Evolutionary conservation across 495 filamentous ascomycete species (phyloP).

Genomic region (Cercophora scortea): DNA sequence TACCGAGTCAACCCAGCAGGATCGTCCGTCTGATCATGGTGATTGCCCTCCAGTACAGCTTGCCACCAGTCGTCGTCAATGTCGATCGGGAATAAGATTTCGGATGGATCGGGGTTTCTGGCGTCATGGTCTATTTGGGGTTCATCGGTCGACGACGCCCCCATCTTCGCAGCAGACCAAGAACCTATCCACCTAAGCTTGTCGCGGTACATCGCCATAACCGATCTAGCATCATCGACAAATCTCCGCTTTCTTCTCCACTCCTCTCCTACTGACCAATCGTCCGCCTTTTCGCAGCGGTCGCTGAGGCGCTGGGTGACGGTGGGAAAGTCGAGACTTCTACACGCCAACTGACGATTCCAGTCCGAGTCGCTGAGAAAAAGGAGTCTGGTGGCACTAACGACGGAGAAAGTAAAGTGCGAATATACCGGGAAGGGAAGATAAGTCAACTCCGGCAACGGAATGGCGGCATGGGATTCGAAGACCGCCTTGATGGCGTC

Average conservation of each 20-base stretch:
- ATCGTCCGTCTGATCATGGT: conserved; percentile 1
- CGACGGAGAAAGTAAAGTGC: conserved; percentile 12
- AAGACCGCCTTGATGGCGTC: conserved; percentile 8
- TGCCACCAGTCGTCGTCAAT: conserved; percentile 10
- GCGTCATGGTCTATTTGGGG: neutral
- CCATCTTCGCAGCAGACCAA: conserved; percentile 13
- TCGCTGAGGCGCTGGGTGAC: conserved; percentile 5
- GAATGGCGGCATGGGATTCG: conserved; percentile 5
- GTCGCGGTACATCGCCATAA: conserved; percentile 4
- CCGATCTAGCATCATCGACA: conserved; percentile 2
- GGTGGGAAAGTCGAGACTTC: conserved; percentile 8
- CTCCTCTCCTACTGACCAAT: conserved; percentile 5
- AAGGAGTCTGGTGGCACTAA: conserved; percentile 11
- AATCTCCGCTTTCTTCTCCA: conserved; percentile 10
- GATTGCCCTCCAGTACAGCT: conserved; percentile 3
- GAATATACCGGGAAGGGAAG: conserved; percentile 8
- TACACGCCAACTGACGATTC: conserved; percentile 8
- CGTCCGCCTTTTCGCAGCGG: conserved; percentile 6
- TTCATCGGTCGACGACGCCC: conserved; percentile 1
- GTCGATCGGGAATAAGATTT: neutral
- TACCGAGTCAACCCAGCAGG: neutral
- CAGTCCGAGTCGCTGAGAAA: conserved; percentile 16
- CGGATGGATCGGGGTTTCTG: too few relatives aligned
- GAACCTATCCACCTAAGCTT: conserved; percentile 19
- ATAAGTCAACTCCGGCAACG: conserved; percentile 2